Percentiles rank a stretch among this genome's conserved stretches.
Evolutionary conservation across 495 filamentous ascomycete species (phyloP).

Genomic region (Filosporella fistucella): DNA sequence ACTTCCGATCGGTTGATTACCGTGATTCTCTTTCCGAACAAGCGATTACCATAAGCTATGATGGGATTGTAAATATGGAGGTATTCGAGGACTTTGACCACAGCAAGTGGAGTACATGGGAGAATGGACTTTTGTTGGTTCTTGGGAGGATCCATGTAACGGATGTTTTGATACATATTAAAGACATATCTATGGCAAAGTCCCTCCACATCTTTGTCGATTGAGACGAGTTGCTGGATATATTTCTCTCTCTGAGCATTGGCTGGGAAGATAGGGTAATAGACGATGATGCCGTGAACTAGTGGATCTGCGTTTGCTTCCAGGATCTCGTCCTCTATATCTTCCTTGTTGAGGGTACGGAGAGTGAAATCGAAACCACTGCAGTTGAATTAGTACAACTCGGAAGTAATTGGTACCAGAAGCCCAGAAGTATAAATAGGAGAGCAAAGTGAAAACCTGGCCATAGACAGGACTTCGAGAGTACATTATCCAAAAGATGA

Average conservation of each 20-base stretch:
- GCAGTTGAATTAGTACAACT: neutral
- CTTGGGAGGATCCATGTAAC: slow-evolving; percentile 74
- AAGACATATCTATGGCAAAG: slow-evolving; percentile 90
- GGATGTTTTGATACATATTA: slow-evolving; percentile 99
- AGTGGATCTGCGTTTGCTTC: slow-evolving; percentile 70
- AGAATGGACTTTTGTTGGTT: slow-evolving; percentile 85
- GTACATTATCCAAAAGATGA: no score
- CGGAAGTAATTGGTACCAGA: no score
- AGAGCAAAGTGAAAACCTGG: no score
- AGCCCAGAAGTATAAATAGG: no score
- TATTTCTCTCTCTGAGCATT: slow-evolving; percentile 83
- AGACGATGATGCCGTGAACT: slow-evolving; percentile 94
- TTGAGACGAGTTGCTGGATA: slow-evolving; percentile 88
- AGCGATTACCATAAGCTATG: slow-evolving; percentile 84
- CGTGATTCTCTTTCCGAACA: slow-evolving; percentile 88
- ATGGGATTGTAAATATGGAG: slow-evolving; percentile 96
- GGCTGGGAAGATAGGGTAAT: slow-evolving; percentile 86
- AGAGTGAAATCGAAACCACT: slow-evolving; percentile 90
- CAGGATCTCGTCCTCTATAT: slow-evolving; percentile 81
- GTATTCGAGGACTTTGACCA: slow-evolving; percentile 95
- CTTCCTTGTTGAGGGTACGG: slow-evolving; percentile 74
- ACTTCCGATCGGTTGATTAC: slow-evolving; percentile 95
- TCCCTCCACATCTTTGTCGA: slow-evolving; percentile 92
- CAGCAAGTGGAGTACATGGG: slow-evolving; percentile 90
- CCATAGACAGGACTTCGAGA: no score